These are phyloP conservation scores for Poa annua DNA, from an alignment of 176 grass and related monocot genomes.

Conservation along the genomic window DNA sequence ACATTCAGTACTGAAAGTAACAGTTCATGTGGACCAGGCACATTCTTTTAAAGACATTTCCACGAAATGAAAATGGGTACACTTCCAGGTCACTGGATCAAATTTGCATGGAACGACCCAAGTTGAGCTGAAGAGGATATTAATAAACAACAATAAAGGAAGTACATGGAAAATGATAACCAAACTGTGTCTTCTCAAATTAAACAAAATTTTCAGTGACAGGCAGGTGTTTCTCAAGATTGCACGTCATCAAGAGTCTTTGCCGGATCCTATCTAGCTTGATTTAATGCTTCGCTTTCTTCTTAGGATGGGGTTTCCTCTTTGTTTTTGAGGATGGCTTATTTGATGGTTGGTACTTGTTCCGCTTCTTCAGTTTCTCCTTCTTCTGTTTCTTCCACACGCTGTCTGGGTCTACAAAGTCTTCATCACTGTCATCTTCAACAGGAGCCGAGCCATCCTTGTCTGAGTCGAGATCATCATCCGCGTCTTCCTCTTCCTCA, in stretches of 20 bases:
- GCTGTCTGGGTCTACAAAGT: constrained; percentile 46
- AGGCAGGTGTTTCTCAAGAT: background rate
- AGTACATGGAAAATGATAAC: constrained; percentile 30
- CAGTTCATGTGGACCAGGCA: background rate
- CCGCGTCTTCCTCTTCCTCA: constrained; percentile 53
- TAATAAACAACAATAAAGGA: background rate
- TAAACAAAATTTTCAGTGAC: background rate
- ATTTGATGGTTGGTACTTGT: constrained; percentile 33
- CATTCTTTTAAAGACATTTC: background rate
- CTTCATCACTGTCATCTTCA: constrained; percentile 59
- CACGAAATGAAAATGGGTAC: too few species aligned
- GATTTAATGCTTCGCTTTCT: constrained; percentile 58
- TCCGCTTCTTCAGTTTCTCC: constrained; percentile 48
- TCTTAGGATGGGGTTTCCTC: constrained; percentile 56
- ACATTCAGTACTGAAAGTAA: constrained; percentile 1
- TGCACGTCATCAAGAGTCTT: background rate
- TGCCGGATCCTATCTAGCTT: background rate
- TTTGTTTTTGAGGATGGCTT: constrained; percentile 43
- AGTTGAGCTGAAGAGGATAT: background rate
- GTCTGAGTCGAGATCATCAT: constrained; percentile 2
- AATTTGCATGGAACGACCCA: too few species aligned
- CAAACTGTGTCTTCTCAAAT: background rate
- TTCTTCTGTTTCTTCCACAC: constrained; percentile 54
- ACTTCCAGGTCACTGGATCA: too few species aligned
- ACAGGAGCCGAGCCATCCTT: constrained; percentile 44